Base-by-base conservation (phyloP, 768 basidiomycete genomes). In the Kwoniella sp. region DNA sequence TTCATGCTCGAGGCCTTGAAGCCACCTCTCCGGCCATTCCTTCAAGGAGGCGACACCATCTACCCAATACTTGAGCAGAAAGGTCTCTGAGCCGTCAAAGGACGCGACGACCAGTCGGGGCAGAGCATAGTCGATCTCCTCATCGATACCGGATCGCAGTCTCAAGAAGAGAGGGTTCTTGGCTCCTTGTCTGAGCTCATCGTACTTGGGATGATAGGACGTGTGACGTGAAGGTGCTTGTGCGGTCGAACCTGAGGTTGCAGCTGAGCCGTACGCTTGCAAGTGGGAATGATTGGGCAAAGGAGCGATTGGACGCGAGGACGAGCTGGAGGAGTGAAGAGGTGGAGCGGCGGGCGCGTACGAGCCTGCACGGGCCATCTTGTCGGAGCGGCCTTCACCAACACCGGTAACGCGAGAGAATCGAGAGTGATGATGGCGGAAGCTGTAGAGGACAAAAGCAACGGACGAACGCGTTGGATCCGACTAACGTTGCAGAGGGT, bases 121-220 rank as follows among this genome's bases (percentile, higher is more conserved):
- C 32, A 99, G 80, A 17, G 91, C 88, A 87, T 89, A 96, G 50
- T 83, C 83, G 50, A 91, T 80, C 67, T 98, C 93, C 7, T 81
- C 74, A 46, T 83, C 79, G 40, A 98, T 85, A 4, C 84, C 86
- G 12, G 89, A 96, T 22, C 84, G 82, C 34, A 98, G 76, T 2
- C 91, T 85, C 14, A 99, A 82, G n/a, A 89, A 78, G 83, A 96
- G 89, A 34, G 92, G 82, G 71, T 96, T 96, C 68, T 78, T 84
- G 0, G 86, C 78, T 2, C 81, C 79, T 1, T 80, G 77, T 60
- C 90, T 87, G n/a, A 88, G 87, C 65, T 89, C 91, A 83, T 29
- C n/a, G 2, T 31, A 34, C 19, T 12, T 17, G 11, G 60, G 60
- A 29, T 36, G n/a, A 32, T 62, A 62, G 12, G 56, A 59, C 27